Percentiles rank a stretch among this genome's conserved stretches.
Evolutionary conservation across 2,329 filamentous ascomycete species (phyloP).

Genomic region (Pseudocercospora pini-densiflorae): DNA sequence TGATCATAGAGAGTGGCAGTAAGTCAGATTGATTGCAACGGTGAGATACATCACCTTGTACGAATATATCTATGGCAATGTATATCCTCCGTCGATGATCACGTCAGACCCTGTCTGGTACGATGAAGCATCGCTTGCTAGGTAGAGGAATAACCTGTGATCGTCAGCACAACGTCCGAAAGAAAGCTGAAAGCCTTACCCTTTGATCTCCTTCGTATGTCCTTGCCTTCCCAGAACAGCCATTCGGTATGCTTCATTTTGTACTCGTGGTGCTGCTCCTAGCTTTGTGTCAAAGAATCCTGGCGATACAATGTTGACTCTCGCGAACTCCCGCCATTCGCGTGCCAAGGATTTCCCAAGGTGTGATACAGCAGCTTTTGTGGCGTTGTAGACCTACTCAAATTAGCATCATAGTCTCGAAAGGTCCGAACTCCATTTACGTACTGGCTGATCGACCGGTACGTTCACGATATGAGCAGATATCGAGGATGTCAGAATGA

Average conservation of each 20-base stretch:
- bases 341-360: constrained; percentile 8
- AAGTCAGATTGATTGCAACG: not conserved
- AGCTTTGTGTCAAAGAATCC: constrained; percentile 63
- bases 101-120: constrained; percentile 41
- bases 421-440: constrained; percentile 11
- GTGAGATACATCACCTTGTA: not conserved
- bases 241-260: constrained; percentile 58
- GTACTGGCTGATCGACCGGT: constrained; percentile 58
- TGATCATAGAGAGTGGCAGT: constrained; percentile 22
- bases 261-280: constrained; percentile 49
- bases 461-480: constrained; percentile 43
- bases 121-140: constrained; percentile 40
- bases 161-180: not conserved
- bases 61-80: constrained; percentile 45
- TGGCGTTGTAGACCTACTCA: constrained; percentile 56
- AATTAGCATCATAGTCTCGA: not conserved
- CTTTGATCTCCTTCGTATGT: constrained; percentile 41
- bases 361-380: constrained; percentile 55
- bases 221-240: constrained; percentile 51
- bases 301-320: constrained; percentile 60
- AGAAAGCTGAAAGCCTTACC: constrained; percentile 14
- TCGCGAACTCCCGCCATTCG: constrained; percentile 60
- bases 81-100: constrained; percentile 42
- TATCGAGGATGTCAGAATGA: constrained; percentile 53
- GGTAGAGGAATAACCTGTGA: constrained; percentile 33